These are phyloP conservation scores for Suillus cothurnatus DNA, from an alignment of 768 basidiomycete genomes.

Conservation along the genomic window DNA sequence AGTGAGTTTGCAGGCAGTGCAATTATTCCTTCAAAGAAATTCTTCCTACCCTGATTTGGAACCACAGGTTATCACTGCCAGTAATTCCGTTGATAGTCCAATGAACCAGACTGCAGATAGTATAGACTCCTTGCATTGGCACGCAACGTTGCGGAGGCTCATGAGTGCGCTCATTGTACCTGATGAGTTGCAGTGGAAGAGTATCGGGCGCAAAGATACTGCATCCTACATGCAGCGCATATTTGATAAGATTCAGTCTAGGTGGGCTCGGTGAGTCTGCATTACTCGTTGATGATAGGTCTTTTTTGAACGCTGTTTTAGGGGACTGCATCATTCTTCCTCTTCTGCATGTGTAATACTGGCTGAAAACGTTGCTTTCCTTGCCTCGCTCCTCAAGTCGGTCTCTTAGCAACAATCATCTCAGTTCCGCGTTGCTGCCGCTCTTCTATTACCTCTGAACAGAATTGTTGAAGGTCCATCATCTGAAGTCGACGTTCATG, in stretches of 20 bases:
- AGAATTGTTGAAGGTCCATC: slow-evolving; percentile 44
- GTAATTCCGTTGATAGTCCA: not conserved
- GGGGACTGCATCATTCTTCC: slow-evolving; percentile 39
- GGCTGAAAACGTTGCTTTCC: slow-evolving; percentile 19
- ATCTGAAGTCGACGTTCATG: slow-evolving; percentile 46
- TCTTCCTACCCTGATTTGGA: slow-evolving; percentile 17
- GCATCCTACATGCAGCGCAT: not conserved
- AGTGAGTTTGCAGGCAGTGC: slow-evolving; percentile 24
- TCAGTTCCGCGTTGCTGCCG: slow-evolving; percentile 29
- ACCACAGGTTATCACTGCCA: slow-evolving; percentile 4
- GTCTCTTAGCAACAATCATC: slow-evolving; percentile 31
- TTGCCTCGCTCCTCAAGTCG: slow-evolving; percentile 28
- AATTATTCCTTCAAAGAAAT: slow-evolving; percentile 22
- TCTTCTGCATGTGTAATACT: slow-evolving; percentile 35
- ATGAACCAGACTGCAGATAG: not conserved
- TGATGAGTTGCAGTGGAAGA: slow-evolving; percentile 1
- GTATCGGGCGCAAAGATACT: not conserved
- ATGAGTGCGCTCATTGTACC: not conserved
- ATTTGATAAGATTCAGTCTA: not conserved
- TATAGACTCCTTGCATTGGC: not conserved
- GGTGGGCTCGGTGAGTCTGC: slow-evolving; percentile 6
- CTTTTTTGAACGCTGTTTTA: slow-evolving; percentile 19
- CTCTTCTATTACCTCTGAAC: slow-evolving; percentile 24
- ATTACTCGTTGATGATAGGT: not conserved
- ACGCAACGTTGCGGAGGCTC: not conserved